Percentiles rank a stretch among this genome's conserved stretches.
Evolutionary conservation across 2,329 filamentous ascomycete genomes (phyloP).

Genomic region (Penicillium sp.): DNA sequence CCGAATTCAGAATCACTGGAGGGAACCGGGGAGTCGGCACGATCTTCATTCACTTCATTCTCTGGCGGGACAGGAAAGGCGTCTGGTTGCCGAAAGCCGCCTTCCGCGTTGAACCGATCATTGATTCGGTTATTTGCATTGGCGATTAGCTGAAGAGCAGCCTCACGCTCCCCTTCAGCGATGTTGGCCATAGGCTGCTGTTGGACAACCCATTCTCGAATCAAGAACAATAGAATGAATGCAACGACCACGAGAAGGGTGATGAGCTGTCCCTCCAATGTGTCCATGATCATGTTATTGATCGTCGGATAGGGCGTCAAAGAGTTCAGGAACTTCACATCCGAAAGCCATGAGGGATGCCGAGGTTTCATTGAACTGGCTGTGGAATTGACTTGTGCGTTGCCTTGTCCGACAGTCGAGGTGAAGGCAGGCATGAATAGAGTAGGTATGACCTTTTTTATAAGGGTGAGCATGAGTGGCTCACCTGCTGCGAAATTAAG

Average conservation of each 20-base stretch:
- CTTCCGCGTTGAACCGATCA: slow-evolving; percentile 27
- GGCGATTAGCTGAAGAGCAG: slow-evolving; percentile 47
- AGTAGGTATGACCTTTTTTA: slow-evolving; percentile 43
- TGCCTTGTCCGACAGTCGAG: slow-evolving; percentile 27
- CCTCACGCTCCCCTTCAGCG: slow-evolving; percentile 54
- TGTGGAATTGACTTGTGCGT: slow-evolving; percentile 27
- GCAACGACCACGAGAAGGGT: slow-evolving; percentile 86
- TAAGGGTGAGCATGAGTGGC: slow-evolving; percentile 45
- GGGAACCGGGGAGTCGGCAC: slow-evolving; percentile 15
- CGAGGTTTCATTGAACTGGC: slow-evolving; percentile 31
- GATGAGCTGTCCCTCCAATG: slow-evolving; percentile 89
- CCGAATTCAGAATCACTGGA: slow-evolving; percentile 21
- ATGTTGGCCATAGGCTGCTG: slow-evolving; percentile 92
- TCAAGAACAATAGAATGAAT: slow-evolving; percentile 95
- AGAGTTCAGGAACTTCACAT: slow-evolving; percentile 52
- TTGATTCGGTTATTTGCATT: slow-evolving; percentile 25
- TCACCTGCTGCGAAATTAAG: slow-evolving; percentile 43
- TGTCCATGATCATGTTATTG: slow-evolving; percentile 75
- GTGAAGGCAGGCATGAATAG: slow-evolving; percentile 34
- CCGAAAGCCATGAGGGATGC: slow-evolving; percentile 54
- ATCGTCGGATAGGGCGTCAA: slow-evolving; percentile 65
- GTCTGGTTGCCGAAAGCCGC: slow-evolving; percentile 11
- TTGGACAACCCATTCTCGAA: slow-evolving; percentile 96
- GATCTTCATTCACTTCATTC: slow-evolving; percentile 6
- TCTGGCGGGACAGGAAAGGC: slow-evolving; percentile 10